These are phyloP conservation scores for Colletotrichum coccodes DNA, from an alignment of 2,329 filamentous ascomycete species.

Conservation along the genomic window DNA sequence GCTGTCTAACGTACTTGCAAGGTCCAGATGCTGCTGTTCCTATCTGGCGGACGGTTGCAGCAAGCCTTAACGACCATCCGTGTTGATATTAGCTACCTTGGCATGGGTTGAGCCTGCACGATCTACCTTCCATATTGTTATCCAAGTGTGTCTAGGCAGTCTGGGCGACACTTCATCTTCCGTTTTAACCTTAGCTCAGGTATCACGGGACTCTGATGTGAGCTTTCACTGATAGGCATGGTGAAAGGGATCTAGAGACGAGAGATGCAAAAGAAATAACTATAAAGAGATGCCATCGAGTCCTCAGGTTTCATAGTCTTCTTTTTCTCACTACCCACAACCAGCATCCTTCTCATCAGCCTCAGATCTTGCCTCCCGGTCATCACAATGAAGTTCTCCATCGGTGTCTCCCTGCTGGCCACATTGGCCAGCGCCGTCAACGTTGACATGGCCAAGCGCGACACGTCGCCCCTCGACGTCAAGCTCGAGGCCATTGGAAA, in stretches of 20 bases:
- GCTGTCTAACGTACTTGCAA: not conserved
- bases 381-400: conserved; percentile 24
- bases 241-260: not conserved
- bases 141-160: conserved; percentile 3
- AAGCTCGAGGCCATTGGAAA: conserved; percentile 56
- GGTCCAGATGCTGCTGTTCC: not conserved
- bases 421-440: conserved; percentile 28
- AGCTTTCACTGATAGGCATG: not conserved
- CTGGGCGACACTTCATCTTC: conserved; percentile 12
- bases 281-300: conserved; percentile 3
- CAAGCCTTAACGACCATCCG: not conserved
- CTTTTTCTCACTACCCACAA: not conserved
- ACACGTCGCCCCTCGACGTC: conserved; percentile 45
- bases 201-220: not conserved
- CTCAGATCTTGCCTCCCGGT: conserved; percentile 5
- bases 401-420: conserved; percentile 21
- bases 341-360: not conserved
- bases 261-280: not conserved
- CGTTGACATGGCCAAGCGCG: conserved; percentile 27
- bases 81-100: conserved; percentile 16
- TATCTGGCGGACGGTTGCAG: not conserved
- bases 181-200: conserved; percentile 13
- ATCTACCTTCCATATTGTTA: not conserved
- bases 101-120: not conserved
- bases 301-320: not conserved